A percentile compares a stretch with the other conserved stretches of the same genome.
phyloP scores from a whole-genome alignment of 2,329 filamentous ascomycete genomes.

The Chrysosporium queenslandicum region DNA sequence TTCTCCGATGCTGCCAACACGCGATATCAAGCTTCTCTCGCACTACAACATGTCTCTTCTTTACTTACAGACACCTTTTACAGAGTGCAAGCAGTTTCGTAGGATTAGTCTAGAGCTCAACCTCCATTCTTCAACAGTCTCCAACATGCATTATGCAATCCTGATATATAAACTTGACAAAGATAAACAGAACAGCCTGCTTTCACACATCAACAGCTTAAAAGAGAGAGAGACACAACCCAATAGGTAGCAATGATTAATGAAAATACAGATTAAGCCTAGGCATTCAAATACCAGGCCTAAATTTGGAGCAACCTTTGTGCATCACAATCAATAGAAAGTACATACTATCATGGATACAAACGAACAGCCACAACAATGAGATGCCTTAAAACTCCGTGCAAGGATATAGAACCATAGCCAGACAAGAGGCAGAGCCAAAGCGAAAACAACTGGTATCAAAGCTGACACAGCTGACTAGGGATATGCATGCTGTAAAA shows the following conservation, averaged over 20 bases:
- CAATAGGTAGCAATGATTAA: not conserved
- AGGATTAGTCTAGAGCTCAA: too few relatives aligned
- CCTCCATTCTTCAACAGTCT: too few relatives aligned
- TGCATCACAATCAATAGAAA: not conserved
- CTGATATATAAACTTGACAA: not conserved
- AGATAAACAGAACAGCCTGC: not conserved
- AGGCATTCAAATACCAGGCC: not conserved
- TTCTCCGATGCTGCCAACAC: too few relatives aligned
- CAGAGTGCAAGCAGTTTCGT: too few relatives aligned
- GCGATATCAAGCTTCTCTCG: too few relatives aligned
- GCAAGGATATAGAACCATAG: constrained; percentile 5
- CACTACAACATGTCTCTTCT: too few relatives aligned
- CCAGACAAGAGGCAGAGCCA: not conserved
- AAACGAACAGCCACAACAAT: not conserved
- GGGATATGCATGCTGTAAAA: constrained; percentile 1
- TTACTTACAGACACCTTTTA: too few relatives aligned
- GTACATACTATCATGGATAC: constrained; percentile 4
- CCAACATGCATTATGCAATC: constrained; percentile 1
- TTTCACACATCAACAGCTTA: not conserved
- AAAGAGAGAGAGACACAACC: too few relatives aligned
- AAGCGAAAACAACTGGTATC: constrained; percentile 11
- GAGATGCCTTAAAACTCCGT: constrained; percentile 7
- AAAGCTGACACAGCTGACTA: not conserved
- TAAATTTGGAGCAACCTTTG: not conserved
- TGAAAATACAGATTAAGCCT: not conserved